Conservation (phyloP, 805 yeast species). For the Candida broadrunensis region DNA sequence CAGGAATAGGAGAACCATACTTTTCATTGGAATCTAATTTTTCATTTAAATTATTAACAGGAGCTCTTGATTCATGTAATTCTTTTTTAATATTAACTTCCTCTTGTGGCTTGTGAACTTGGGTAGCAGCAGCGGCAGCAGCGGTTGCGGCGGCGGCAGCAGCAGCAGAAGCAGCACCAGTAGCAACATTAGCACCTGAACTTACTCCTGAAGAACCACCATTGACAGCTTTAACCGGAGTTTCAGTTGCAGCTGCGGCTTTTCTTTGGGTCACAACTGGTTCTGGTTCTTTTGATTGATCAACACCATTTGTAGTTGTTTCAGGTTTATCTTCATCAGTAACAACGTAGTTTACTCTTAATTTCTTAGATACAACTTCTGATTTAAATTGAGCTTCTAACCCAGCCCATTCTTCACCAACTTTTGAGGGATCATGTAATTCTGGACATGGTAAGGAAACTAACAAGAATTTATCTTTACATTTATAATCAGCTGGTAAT, state of each 20-base stretch:
- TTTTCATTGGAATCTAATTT: conserved; percentile 42
- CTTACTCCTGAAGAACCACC: conserved; percentile 1
- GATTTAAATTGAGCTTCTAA: conserved; percentile 59
- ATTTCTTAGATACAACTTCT: conserved; percentile 59
- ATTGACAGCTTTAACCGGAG: not conserved
- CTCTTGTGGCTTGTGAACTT: conserved; percentile 2
- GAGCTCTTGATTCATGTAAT: conserved; percentile 37
- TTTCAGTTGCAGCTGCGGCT: conserved; percentile 11
- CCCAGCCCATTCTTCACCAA: conserved; percentile 73
- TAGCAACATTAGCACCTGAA: conserved; percentile 4
- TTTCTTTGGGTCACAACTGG: not conserved
- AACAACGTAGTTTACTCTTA: conserved; percentile 56
- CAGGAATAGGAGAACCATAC: conserved; percentile 8
- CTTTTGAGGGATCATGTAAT: conserved; percentile 50
- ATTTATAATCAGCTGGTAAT: conserved; percentile 68
- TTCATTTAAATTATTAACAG: conserved; percentile 41
- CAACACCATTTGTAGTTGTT: conserved; percentile 5
- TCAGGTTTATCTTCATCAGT: conserved; percentile 21
- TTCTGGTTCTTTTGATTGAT: conserved; percentile 5
- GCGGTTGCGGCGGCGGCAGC: conserved; percentile 12
- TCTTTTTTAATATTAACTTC: conserved; percentile 22
- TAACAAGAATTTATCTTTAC: conserved; percentile 90
- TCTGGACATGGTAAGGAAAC: conserved; percentile 79
- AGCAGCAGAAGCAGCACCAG: conserved; percentile 10
- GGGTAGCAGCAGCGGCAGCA: conserved; percentile 6